phyloP scores from a whole-genome alignment of 306 rosid species.

The Quercus cerris region DNA sequence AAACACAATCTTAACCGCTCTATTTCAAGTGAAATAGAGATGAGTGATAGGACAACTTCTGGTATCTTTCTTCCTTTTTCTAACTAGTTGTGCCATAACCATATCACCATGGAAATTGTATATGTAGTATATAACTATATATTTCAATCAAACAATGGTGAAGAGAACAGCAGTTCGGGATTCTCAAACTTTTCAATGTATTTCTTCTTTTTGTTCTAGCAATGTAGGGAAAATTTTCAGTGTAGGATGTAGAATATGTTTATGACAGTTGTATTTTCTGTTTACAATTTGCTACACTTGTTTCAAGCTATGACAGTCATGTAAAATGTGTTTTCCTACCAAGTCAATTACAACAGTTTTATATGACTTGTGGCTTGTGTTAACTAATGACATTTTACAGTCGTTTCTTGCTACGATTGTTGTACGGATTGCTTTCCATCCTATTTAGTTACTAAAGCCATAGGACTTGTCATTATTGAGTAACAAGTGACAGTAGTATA shows the following conservation, averaged over 20 bases:
- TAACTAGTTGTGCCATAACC: conserved; percentile 3
- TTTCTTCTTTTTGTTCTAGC: conserved; percentile 11
- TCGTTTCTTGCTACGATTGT: too few relatives aligned
- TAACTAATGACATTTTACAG: too few relatives aligned
- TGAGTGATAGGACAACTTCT: conserved; percentile 8
- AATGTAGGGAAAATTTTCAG: background rate
- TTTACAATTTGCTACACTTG: background rate
- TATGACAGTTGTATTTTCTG: background rate
- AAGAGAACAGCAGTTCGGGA: background rate
- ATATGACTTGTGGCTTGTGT: too few relatives aligned
- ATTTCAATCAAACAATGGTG: background rate
- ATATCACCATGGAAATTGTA: background rate
- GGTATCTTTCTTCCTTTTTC: conserved; percentile 5
- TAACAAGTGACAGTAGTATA: too few relatives aligned
- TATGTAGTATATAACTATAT: background rate
- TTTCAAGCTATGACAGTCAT: background rate
- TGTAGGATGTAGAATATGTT: background rate
- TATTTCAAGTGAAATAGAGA: too few relatives aligned
- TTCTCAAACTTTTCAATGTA: conserved; percentile 2
- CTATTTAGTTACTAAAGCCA: too few relatives aligned
- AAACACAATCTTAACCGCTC: too few relatives aligned
- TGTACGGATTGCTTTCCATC: too few relatives aligned
- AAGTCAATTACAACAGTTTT: background rate
- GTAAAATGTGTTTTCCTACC: background rate
- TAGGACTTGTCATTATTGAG: too few relatives aligned